Percentiles rank a stretch among this genome's conserved stretches.
Evolutionary conservation across 192 early-diverging fungal genomes (phyloP).

Genomic region (Rhizophagus prolifer): DNA sequence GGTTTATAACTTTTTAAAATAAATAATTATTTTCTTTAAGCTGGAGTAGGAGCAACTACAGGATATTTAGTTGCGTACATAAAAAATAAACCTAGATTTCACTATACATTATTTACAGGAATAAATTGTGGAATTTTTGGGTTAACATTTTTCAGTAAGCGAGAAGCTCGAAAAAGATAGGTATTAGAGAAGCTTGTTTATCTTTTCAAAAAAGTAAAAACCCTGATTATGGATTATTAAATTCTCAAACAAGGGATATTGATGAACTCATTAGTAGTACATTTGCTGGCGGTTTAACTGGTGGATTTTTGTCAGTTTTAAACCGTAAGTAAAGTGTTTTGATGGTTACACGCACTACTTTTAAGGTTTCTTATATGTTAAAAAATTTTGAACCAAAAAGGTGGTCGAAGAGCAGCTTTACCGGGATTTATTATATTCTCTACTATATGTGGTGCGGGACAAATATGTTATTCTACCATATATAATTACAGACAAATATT

Average conservation of each 20-base stretch:
- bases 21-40: background rate
- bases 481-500: constrained; percentile 15
- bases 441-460: constrained; percentile 5
- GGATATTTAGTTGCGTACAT: background rate
- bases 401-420: background rate
- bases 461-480: background rate
- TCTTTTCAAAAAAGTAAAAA: constrained; percentile 14
- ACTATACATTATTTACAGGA: background rate
- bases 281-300: constrained; percentile 14
- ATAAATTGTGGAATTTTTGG: constrained; percentile 19
- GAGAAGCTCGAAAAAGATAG: background rate
- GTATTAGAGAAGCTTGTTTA: constrained; percentile 18
- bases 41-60: background rate
- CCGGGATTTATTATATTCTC: constrained; percentile 4
- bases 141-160: constrained; percentile 11
- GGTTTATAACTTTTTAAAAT: no score
- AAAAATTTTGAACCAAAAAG: background rate
- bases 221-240: background rate
- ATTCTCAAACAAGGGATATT: background rate
- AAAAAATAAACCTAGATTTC: background rate
- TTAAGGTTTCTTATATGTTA: background rate
- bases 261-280: constrained; percentile 19
- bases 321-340: background rate
- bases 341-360: background rate
- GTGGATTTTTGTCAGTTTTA: constrained; percentile 5